These are phyloP conservation scores for Jackrogersella minutella DNA, from an alignment of 495 filamentous ascomycete genomes.

Conservation along the genomic window DNA sequence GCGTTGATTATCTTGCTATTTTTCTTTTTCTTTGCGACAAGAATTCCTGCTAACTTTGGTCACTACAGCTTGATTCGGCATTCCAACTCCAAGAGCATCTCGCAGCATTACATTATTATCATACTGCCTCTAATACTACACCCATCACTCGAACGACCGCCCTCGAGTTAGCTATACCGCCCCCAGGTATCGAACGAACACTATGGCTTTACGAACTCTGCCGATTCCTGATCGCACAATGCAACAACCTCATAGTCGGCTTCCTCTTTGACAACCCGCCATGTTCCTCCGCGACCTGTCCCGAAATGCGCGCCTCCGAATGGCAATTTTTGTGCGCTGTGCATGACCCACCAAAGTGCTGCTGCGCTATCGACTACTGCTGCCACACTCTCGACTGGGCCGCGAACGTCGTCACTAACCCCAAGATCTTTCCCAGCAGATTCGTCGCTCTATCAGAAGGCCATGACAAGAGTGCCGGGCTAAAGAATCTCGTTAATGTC, in stretches of 20 bases:
- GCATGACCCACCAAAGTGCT: slow-evolving; percentile 91
- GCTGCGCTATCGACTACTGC: slow-evolving; percentile 98
- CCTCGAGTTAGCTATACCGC: slow-evolving; percentile 74
- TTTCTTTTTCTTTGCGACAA: slow-evolving; percentile 6
- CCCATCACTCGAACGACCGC: slow-evolving; percentile 80
- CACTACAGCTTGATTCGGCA: slow-evolving; percentile 81
- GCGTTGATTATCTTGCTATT: slow-evolving; percentile 29
- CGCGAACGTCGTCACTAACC: slow-evolving; percentile 84
- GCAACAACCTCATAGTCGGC: slow-evolving; percentile 87
- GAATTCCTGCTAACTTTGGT: background rate
- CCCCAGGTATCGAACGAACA: slow-evolving; percentile 78
- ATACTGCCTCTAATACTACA: slow-evolving; percentile 69
- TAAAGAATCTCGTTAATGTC: slow-evolving; percentile 90
- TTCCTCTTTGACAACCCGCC: slow-evolving; percentile 90
- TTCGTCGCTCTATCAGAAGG: slow-evolving; percentile 70
- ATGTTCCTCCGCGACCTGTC: slow-evolving; percentile 86
- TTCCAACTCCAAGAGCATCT: slow-evolving; percentile 99
- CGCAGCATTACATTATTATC: slow-evolving; percentile 83
- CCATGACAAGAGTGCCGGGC: slow-evolving; percentile 68
- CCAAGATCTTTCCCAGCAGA: slow-evolving; percentile 90
- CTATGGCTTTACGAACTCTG: slow-evolving; percentile 98
- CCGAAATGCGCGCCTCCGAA: slow-evolving; percentile 97
- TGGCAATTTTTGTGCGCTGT: slow-evolving; percentile 99
- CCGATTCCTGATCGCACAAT: slow-evolving; percentile 91
- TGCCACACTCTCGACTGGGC: slow-evolving; percentile 99